Conservation (phyloP, 2,329 filamentous ascomycete species). For the Epichloe sp. region DNA sequence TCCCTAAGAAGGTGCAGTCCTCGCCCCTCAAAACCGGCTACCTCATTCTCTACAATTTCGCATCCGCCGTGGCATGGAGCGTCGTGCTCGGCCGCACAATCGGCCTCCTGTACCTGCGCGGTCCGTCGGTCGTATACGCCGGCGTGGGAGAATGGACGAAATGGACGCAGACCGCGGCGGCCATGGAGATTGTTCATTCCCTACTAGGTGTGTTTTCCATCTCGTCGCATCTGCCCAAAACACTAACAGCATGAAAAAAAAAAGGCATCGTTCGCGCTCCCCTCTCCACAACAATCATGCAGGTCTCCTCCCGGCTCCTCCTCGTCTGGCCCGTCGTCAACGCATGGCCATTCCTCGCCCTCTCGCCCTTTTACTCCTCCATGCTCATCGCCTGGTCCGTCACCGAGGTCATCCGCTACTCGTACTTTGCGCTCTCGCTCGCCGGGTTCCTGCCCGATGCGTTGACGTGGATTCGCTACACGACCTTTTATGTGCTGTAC, state of each 20-base stretch:
- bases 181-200: conserved; percentile 74
- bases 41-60: conserved; percentile 73
- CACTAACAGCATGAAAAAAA: not conserved
- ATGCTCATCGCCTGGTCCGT: conserved; percentile 82
- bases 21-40: conserved; percentile 43
- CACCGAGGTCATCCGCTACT: conserved; percentile 88
- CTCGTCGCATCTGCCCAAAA: not conserved
- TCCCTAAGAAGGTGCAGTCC: not conserved
- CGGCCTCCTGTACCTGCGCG: conserved; percentile 36
- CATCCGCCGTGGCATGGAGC: conserved; percentile 66
- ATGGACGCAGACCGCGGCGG: conserved; percentile 72
- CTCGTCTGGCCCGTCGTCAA: conserved; percentile 79
- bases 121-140: conserved; percentile 45
- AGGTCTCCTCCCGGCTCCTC: conserved; percentile 75
- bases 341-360: conserved; percentile 54
- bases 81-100: conserved; percentile 59
- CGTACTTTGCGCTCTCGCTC: conserved; percentile 72
- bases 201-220: conserved; percentile 45
- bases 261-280: conserved; percentile 76
- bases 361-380: conserved; percentile 50
- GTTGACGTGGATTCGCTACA: conserved; percentile 76
- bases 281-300: conserved; percentile 73
- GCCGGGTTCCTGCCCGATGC: conserved; percentile 45
- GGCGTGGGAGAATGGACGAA: conserved; percentile 55
- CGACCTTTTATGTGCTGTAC: conserved; percentile 87